Conservation (phyloP, 805 yeast species). For the Cephaloascus fragrans region DNA sequence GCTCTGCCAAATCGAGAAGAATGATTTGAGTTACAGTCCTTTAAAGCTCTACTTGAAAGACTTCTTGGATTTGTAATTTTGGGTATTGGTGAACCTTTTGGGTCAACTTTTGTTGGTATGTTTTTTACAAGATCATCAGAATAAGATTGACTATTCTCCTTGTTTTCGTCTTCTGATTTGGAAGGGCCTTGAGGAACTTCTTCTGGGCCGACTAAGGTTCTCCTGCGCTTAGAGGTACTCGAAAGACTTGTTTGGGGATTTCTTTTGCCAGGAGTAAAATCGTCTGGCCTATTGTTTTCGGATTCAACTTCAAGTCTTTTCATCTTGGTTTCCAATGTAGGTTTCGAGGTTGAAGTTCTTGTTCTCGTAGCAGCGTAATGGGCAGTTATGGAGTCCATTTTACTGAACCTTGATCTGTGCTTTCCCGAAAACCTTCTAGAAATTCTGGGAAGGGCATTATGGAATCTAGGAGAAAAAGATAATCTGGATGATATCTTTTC, state of each 20-base stretch:
- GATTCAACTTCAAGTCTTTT: background rate
- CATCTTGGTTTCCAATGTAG: background rate
- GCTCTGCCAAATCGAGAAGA: background rate
- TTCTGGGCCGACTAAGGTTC: conserved; percentile 32
- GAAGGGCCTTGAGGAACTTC: conserved; percentile 13
- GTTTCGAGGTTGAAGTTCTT: background rate
- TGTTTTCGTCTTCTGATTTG: background rate
- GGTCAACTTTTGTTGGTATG: background rate
- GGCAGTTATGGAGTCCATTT: conserved; percentile 39
- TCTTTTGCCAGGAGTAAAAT: conserved; percentile 1
- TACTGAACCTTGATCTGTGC: conserved; percentile 33
- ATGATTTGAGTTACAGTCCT: background rate
- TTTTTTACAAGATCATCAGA: background rate
- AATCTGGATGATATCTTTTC: conserved; percentile 19
- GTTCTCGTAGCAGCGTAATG: conserved; percentile 34
- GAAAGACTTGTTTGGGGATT: conserved; percentile 3
- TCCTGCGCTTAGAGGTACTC: conserved; percentile 18
- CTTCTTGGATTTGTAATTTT: background rate
- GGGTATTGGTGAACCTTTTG: background rate
- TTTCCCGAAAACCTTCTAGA: conserved; percentile 32
- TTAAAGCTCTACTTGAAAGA: background rate
- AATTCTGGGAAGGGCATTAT: conserved; percentile 12
- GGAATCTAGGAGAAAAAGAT: conserved; percentile 9
- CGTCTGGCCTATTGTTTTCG: background rate
- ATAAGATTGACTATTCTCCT: background rate